phyloP scores from a whole-genome alignment of 164 flowering plant species.

The Kalanchoe fedtschenkoi region DNA sequence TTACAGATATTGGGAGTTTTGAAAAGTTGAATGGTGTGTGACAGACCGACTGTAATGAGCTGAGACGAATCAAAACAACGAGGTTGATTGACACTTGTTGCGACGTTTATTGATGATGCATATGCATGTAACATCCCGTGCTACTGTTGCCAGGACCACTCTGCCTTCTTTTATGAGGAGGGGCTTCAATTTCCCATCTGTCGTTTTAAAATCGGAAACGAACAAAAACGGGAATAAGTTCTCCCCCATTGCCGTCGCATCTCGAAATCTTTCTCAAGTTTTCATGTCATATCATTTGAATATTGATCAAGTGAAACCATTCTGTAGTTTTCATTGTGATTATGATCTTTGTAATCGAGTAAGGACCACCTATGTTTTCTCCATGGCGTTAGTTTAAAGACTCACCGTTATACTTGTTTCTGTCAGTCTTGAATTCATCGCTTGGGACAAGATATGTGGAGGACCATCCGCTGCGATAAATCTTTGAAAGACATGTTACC shows the following conservation, averaged over 20 bases:
- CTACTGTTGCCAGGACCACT: background rate
- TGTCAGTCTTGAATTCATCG: background rate
- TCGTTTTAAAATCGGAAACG: background rate
- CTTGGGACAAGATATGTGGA: background rate
- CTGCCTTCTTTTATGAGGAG: background rate
- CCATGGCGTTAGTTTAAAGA: background rate
- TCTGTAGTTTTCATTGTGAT: background rate
- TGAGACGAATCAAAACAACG: background rate
- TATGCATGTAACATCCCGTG: background rate
- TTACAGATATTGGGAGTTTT: background rate
- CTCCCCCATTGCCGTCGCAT: background rate
- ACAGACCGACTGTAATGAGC: too few relatives aligned
- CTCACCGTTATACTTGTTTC: background rate
- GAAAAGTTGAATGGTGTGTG: too few relatives aligned
- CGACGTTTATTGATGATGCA: conserved; percentile 1
- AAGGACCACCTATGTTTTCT: background rate
- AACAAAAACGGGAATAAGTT: background rate
- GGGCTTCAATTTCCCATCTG: background rate
- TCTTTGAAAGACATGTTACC: background rate
- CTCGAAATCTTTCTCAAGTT: too few relatives aligned
- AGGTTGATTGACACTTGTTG: conserved; percentile 1
- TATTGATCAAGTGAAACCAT: background rate
- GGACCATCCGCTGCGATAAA: background rate
- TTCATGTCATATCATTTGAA: too few relatives aligned
- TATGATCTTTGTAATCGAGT: background rate